Evolutionary conservation across 306 rosid genomes (phyloP).

Genomic region (Prunus persica): DNA sequence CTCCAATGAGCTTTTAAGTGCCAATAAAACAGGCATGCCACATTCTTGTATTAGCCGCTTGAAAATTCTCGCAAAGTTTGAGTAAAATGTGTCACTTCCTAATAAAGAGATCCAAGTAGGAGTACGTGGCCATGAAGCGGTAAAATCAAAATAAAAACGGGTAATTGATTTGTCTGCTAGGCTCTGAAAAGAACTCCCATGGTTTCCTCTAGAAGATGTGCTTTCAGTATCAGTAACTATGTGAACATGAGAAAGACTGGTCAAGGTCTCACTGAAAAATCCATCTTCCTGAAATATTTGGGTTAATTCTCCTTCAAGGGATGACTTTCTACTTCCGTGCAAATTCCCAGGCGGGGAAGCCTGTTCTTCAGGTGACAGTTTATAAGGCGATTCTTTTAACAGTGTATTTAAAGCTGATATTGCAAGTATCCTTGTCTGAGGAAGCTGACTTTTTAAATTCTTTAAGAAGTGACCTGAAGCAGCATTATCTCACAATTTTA

Average conservation of each 20-base stretch:
- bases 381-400: constrained; percentile 94
- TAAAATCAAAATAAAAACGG: constrained; percentile 88
- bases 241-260: constrained; percentile 95
- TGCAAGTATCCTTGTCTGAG: constrained; percentile 98
- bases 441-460: constrained; percentile 93
- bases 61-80: constrained; percentile 91
- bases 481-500: constrained; percentile 9
- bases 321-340: constrained; percentile 60
- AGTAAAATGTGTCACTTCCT: constrained; percentile 81
- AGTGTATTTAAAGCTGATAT: constrained; percentile 89
- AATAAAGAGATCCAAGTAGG: constrained; percentile 90
- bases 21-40: constrained; percentile 73
- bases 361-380: constrained; percentile 54
- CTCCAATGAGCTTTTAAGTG: constrained; percentile 71
- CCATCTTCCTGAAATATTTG: constrained; percentile 91
- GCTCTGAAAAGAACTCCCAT: constrained; percentile 87
- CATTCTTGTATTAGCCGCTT: constrained; percentile 95
- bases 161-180: constrained; percentile 95
- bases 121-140: constrained; percentile 99
- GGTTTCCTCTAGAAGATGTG: constrained; percentile 71
- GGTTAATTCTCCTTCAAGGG: constrained; percentile 84
- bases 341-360: constrained; percentile 34
- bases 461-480: constrained; percentile 88
- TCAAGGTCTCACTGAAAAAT: constrained; percentile 82
- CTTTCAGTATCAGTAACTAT: constrained; percentile 73